Conservation (phyloP, 1,284 basidiomycete species). For the Pseudozyma pruni region DNA sequence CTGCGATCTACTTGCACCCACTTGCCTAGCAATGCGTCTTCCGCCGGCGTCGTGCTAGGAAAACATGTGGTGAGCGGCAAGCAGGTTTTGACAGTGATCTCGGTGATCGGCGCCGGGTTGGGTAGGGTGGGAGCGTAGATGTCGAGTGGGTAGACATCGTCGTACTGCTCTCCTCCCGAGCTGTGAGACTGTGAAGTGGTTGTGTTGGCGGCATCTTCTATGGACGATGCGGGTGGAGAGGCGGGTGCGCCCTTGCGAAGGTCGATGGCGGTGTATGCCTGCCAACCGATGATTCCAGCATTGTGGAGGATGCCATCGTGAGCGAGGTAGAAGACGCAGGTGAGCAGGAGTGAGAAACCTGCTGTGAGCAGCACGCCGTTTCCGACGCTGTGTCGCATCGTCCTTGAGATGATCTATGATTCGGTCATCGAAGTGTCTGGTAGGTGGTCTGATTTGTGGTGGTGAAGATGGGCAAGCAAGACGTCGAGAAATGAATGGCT, state of each 20-base stretch:
- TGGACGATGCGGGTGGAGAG: conserved; percentile 1
- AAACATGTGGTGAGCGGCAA: conserved; percentile 75
- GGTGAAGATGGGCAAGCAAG: too few relatives aligned
- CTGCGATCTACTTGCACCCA: conserved; percentile 87
- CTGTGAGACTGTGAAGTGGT: too few relatives aligned
- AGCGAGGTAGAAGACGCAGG: conserved; percentile 43
- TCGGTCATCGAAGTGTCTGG: too few relatives aligned
- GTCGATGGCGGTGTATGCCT: conserved; percentile 38
- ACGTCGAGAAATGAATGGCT: too few relatives aligned
- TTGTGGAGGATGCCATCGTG: conserved; percentile 36
- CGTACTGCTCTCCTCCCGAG: conserved; percentile 9
- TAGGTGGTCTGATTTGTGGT: too few relatives aligned
- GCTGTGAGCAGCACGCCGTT: conserved; percentile 35
- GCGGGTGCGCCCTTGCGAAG: conserved; percentile 6
- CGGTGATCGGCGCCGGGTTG: conserved; percentile 71
- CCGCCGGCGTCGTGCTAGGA: conserved; percentile 76
- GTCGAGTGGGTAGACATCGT: conserved; percentile 53
- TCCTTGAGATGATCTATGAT: background rate
- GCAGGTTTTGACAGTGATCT: conserved; percentile 80
- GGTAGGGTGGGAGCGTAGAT: conserved; percentile 55
- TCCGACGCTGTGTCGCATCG: conserved; percentile 31
- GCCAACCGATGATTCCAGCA: conserved; percentile 45
- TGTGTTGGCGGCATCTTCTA: background rate
- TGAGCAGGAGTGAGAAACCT: conserved; percentile 39
- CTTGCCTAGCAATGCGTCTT: conserved; percentile 82